Conservation (phyloP, 1,139 yeast genomes). For the Meyerozyma carpophila region DNA sequence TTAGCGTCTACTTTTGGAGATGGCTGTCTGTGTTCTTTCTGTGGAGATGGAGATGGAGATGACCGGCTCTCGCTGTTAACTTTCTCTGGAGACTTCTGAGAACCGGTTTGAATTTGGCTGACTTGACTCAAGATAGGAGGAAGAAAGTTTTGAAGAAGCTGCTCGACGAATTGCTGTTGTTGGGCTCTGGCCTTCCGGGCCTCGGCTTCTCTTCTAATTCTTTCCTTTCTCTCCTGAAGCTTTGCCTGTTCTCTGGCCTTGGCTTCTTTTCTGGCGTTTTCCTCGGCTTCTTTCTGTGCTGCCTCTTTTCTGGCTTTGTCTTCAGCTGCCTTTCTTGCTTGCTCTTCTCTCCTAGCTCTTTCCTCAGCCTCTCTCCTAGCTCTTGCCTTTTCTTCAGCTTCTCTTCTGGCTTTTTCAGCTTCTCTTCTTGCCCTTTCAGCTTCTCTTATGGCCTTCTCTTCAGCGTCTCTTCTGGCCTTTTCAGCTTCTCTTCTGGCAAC, state of each 20-base stretch:
- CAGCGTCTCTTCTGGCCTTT: slow-evolving; percentile 1
- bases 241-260: slow-evolving; percentile 8
- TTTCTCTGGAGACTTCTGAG: too few species aligned
- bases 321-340: too few species aligned
- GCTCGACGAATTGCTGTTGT: slow-evolving; percentile 15
- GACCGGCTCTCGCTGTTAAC: too few species aligned
- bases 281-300: too few species aligned
- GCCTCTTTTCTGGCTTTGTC: too few species aligned
- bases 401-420: slow-evolving; percentile 6
- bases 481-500: slow-evolving; percentile 10
- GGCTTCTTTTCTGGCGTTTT: slow-evolving; percentile 8
- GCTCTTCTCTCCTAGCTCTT: slow-evolving; percentile 5
- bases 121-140: neutral
- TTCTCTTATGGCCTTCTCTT: slow-evolving; percentile 7
- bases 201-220: neutral
- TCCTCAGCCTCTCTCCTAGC: slow-evolving; percentile 11
- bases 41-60: too few species aligned
- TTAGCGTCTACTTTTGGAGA: neutral
- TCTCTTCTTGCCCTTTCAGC: slow-evolving; percentile 5
- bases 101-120: neutral
- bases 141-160: slow-evolving; percentile 10
- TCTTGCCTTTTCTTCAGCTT: neutral
- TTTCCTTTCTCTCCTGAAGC: slow-evolving; percentile 2
- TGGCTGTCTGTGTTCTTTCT: neutral
- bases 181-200: slow-evolving; percentile 1